These are phyloP conservation scores for Wickerhamiella brachini DNA, from an alignment of 805 yeast species.

Conservation along the genomic window DNA sequence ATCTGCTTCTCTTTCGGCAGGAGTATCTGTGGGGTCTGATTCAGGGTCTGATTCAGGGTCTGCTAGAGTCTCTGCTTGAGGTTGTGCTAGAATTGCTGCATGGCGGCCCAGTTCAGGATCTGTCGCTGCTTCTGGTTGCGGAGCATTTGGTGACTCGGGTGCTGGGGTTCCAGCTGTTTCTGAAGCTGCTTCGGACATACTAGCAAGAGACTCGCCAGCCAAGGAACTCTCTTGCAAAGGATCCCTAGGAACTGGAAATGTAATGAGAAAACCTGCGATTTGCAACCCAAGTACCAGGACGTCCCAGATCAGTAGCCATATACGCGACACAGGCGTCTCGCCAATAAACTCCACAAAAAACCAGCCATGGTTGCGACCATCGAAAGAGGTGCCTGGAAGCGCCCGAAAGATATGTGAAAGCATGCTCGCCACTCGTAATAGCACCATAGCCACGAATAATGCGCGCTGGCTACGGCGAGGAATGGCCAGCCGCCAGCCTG, in stretches of 20 bases:
- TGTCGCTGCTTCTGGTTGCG: too few species aligned
- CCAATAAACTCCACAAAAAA: slow-evolving; percentile 7
- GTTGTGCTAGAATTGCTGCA: too few species aligned
- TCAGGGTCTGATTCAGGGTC: too few species aligned
- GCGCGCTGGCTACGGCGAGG: background rate
- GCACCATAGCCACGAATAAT: background rate
- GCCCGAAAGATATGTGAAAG: background rate
- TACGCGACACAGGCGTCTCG: slow-evolving; percentile 1
- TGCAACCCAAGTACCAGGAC: background rate
- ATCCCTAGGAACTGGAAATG: background rate
- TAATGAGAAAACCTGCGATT: background rate
- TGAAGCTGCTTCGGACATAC: too few species aligned
- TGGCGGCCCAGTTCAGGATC: too few species aligned
- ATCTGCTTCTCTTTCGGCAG: too few species aligned
- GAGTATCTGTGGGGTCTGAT: too few species aligned
- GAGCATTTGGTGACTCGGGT: too few species aligned
- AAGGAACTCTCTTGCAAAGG: background rate
- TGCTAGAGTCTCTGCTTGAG: too few species aligned
- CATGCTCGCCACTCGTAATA: slow-evolving; percentile 1
- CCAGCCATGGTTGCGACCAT: slow-evolving; percentile 8
- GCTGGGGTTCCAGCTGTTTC: background rate
- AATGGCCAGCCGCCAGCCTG: background rate
- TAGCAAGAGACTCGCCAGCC: too few species aligned
- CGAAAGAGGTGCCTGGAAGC: background rate
- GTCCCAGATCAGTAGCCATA: slow-evolving; percentile 4